Conservation (phyloP, 441 rosid genomes). For the Erysimum pusillum region DNA sequence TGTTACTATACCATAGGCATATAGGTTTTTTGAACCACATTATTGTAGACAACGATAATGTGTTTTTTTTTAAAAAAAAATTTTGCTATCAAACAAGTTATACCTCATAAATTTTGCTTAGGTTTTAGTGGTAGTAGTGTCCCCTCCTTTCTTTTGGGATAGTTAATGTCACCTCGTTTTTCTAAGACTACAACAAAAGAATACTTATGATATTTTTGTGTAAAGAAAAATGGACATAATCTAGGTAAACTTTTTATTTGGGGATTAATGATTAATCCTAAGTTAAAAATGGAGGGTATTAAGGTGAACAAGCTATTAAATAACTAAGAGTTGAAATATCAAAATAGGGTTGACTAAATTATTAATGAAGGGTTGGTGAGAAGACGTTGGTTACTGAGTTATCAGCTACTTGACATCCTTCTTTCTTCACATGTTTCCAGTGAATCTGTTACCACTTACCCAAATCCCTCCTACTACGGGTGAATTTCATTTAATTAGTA, state of each 20-base stretch:
- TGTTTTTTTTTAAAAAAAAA: neutral
- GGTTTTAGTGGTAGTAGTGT: neutral
- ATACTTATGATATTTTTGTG: neutral
- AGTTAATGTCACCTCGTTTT: neutral
- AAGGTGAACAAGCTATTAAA: conserved; percentile 31
- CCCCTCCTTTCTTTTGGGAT: neutral
- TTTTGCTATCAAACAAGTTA: conserved; percentile 2
- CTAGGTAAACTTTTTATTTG: neutral
- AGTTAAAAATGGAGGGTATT: neutral
- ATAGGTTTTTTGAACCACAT: neutral
- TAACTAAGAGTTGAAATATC: neutral
- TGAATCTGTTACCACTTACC: conserved; percentile 42
- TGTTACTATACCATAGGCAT: neutral
- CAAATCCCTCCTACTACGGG: conserved; percentile 16
- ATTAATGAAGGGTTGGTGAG: conserved; percentile 49
- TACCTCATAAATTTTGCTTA: neutral
- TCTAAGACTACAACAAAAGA: neutral
- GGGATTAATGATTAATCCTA: conserved; percentile 31
- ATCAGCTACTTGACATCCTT: conserved; percentile 41
- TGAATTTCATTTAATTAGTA: neutral
- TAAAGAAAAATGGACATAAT: neutral
- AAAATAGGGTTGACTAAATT: conserved; percentile 13
- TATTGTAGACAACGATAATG: neutral
- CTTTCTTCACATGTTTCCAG: conserved; percentile 44
- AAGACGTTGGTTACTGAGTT: conserved; percentile 42